Base-by-base conservation (phyloP, 257 asterid genomes). In the Solanum tarapatanum region DNA sequence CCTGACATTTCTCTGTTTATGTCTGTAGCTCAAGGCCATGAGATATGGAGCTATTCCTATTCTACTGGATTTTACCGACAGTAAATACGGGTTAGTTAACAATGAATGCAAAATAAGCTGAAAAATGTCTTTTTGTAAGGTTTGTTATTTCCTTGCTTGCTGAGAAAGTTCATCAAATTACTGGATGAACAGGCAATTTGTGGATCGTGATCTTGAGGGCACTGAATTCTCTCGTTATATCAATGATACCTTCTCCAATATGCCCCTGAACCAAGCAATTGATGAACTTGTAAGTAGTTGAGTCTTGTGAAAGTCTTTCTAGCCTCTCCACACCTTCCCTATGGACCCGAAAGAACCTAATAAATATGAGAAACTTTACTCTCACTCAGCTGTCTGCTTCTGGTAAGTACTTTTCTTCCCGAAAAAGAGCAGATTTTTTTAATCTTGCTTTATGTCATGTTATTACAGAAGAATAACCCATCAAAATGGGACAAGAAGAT, bases 1-100 rank as follows among this genome's bases (percentile, higher is more conserved):
- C 33, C 68, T 80, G 85, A 80, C 55, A 17, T 48, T 80, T 45
- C 69, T 17, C 17, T 80, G 11, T 9, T 16, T 33, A 48, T 66
- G 21, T 82, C 17, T 85, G 70, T 70, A 95, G 98, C 91, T 94
- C 88, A 95, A 95, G 94, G 96, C 98, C 85, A 82, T 94, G 73
- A 92, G 87, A 84, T 95, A 94, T 66, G 98, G 97, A 89, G 90
- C 96, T 86, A 93, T 91, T 87, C 98, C 97, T 48, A 69, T 95
- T 88, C 89, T 92, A 33, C 66, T 92, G 60, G 90, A 92, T 86
- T 84, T 35, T 69, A 43, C 90, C 6, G 92, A 92, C 77, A 77
- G 86, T 89, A 88, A 84, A 90, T 89, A 86, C 89, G 88, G 94
- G 98, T 94, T 85, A 87, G 89, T 86, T 39, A 11, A 45, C 69